A percentile compares a stretch with the other conserved stretches of the same genome.
These are phyloP conservation scores for Aspergillus sergii DNA, from an alignment of 2,329 filamentous ascomycete genomes.

Conservation along the genomic window DNA sequence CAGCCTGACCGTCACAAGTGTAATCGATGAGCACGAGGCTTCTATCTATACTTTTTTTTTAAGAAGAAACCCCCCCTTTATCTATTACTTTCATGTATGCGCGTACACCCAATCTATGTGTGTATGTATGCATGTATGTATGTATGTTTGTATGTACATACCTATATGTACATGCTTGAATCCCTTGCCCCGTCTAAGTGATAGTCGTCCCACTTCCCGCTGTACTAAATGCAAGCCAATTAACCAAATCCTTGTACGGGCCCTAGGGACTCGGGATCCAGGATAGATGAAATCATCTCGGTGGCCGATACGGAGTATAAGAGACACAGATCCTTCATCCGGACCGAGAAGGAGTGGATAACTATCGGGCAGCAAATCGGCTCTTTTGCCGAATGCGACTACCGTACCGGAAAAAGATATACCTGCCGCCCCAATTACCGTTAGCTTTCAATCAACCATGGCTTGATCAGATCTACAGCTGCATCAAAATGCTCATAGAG, in stretches of 20 bases:
- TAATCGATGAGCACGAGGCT: not conserved
- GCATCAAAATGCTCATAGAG: not conserved
- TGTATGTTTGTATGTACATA: not conserved
- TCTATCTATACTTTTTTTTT: not conserved
- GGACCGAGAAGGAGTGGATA: not conserved
- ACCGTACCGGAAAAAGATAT: slow-evolving; percentile 49
- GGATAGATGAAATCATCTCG: not conserved
- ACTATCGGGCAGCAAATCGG: slow-evolving; percentile 39
- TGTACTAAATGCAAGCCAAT: not conserved
- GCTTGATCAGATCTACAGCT: not conserved
- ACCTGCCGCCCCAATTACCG: slow-evolving; percentile 29
- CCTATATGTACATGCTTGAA: not conserved
- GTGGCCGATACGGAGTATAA: not conserved
- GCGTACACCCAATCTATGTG: not conserved
- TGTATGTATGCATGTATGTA: not conserved
- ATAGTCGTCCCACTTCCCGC: not conserved
- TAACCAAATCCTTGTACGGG: not conserved
- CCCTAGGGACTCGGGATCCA: not conserved
- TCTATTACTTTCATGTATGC: not conserved
- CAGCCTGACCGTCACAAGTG: not conserved
- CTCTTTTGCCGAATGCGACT: slow-evolving; percentile 45
- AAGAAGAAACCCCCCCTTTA: not conserved
- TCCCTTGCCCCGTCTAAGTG: not conserved
- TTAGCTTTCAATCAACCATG: slow-evolving; percentile 7
- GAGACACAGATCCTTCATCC: not conserved